A percentile compares a stretch with the other conserved stretches of the same genome.
phyloP scores from a whole-genome alignment of 306 rosid genomes.

The Cucurbita argyrosperma region DNA sequence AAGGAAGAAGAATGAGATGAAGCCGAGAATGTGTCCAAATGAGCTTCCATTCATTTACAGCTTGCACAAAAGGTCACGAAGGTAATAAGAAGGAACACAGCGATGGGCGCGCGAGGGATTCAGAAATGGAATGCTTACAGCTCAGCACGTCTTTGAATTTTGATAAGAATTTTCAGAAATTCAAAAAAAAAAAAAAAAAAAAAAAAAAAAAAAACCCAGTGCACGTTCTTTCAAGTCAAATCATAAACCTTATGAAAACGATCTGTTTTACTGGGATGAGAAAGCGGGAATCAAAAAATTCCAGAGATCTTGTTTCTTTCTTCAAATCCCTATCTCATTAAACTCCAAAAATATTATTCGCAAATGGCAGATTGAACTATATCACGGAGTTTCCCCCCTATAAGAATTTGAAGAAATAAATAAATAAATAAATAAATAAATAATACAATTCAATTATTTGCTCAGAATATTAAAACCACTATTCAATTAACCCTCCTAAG shows the following conservation, averaged over 20 bases:
- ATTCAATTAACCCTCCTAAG: neutral
- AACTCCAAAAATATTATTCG: neutral
- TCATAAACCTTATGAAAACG: neutral
- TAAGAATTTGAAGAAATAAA: neutral
- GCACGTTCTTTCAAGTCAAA: conserved; percentile 2
- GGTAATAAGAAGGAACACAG: conserved; percentile 7
- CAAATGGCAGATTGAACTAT: neutral
- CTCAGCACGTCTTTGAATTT: conserved; percentile 66
- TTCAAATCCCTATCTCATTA: neutral
- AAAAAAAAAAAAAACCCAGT: neutral
- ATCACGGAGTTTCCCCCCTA: neutral
- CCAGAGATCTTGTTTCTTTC: neutral
- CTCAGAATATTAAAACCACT: neutral
- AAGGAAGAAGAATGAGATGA: conserved; percentile 1
- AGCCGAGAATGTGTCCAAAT: conserved; percentile 26
- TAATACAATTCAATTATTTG: neutral
- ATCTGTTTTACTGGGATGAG: neutral
- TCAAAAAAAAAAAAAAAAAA: neutral
- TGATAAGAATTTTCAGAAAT: neutral
- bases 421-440: neutral
- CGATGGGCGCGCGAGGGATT: conserved; percentile 1
- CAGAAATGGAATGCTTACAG: conserved; percentile 31
- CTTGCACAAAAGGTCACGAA: conserved; percentile 29
- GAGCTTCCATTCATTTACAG: conserved; percentile 40
- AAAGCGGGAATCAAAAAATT: neutral